Conservation (phyloP, 208 protist species). For the Leptomonas pyrrhocoris region DNA sequence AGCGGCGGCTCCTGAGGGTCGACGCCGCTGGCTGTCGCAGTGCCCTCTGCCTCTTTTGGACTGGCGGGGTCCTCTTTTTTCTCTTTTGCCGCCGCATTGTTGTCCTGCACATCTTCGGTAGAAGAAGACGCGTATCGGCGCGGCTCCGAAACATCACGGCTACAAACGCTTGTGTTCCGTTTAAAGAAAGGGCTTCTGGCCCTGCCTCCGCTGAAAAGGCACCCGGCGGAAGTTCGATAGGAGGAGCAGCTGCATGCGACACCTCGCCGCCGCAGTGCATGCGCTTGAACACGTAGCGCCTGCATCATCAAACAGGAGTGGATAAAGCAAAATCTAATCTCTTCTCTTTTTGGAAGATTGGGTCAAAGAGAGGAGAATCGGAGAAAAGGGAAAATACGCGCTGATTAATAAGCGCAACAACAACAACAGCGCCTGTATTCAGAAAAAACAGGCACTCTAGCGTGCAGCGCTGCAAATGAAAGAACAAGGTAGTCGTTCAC, state of each 20-base stretch:
- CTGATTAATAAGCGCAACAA: too few relatives aligned
- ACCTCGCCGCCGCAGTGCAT: not conserved
- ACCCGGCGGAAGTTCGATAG: not conserved
- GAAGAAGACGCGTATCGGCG: slow-evolving; percentile 7
- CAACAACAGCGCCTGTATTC: too few relatives aligned
- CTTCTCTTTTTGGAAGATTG: too few relatives aligned
- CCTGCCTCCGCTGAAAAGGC: not conserved
- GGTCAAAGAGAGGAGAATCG: too few relatives aligned
- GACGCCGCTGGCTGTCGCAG: not conserved
- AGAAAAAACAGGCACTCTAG: too few relatives aligned
- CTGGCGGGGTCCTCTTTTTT: not conserved
- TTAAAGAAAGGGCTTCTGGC: not conserved
- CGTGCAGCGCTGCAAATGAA: too few relatives aligned
- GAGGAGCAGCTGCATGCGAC: not conserved
- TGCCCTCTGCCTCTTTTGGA: too few relatives aligned
- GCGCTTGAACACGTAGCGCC: not conserved
- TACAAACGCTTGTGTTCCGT: not conserved
- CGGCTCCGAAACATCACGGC: too few relatives aligned
- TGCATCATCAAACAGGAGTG: not conserved
- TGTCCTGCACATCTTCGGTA: not conserved
- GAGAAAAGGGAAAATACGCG: too few relatives aligned
- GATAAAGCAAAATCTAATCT: not conserved
- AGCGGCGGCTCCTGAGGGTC: not conserved
- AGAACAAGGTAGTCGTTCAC: too few relatives aligned
- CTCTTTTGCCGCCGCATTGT: not conserved